Evolutionary conservation across 2,329 filamentous ascomycete species (phyloP), one percentile per base, ranked within the genome.

Genomic region (Aureobasidium namibiae): DNA sequence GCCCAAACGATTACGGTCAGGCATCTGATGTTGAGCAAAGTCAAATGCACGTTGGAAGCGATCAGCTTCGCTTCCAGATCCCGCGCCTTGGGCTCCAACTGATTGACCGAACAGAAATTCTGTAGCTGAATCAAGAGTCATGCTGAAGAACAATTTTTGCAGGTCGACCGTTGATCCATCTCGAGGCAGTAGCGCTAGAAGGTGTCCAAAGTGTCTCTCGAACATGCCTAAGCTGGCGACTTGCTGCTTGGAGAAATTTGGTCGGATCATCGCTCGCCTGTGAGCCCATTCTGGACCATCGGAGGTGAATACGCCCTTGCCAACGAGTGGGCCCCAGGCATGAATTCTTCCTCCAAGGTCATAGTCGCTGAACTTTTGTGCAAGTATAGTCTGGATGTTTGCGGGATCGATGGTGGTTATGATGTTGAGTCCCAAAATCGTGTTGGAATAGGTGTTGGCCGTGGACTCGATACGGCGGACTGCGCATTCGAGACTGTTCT

Each of bases 61-160:
- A 14, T 57, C 34, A 8, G 53, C 60, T 29, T 57, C 48, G 21
- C 59, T 60, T 7, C 34, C 48, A 14, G 60, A 29, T 11, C 63
- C 61, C n/a, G 56, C 53, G 9, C 53, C 50, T 10, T 66, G 59
- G 14, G 62, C 60, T 13, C 62, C 60, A 8, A 63, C 63, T 13
- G 62, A 62, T 41, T 80, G 73, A 3, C 85, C 85, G 34, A 87
- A 82, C 5, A 88, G 71, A 61, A 88, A 85, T 34, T 85, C 82
- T 0, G 83, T 87, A 0, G 84, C 82, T 0, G 82, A 80, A 61
- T 88, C 85, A 18, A 88, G 74, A 0, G 84, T 85, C 66, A 87
- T 76, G 52, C 79, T 76, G 64, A 85, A 85, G 65, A 87, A 84
- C 4, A 86, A 70, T 10, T 80, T 76, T 67, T 83, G 81, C 29